These are phyloP conservation scores for Tolypocladium inflatum DNA, from an alignment of 2,329 filamentous ascomycete species.

Conservation along the genomic window DNA sequence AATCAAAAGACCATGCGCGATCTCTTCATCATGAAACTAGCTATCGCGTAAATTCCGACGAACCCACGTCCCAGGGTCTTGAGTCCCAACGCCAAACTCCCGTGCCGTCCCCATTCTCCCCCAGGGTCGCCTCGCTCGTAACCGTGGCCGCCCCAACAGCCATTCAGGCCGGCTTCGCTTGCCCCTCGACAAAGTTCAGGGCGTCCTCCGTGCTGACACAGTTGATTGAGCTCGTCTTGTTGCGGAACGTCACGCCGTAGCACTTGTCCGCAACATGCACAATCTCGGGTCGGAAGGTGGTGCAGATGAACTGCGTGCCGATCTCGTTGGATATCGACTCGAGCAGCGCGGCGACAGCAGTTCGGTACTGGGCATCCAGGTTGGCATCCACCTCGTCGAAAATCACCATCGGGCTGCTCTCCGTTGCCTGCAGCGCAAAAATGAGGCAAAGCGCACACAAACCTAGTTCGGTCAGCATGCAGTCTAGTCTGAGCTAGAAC, in stretches of 20 bases:
- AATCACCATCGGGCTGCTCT: conserved; percentile 96
- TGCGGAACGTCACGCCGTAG: conserved; percentile 88
- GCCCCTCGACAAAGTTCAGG: conserved; percentile 87
- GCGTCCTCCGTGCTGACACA: conserved; percentile 83
- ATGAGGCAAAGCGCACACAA: conserved; percentile 94
- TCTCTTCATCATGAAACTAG: neutral
- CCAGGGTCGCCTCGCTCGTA: neutral
- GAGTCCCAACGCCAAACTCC: conserved; percentile 1
- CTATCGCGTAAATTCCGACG: neutral
- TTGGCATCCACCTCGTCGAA: conserved; percentile 99
- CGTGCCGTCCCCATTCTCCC: neutral
- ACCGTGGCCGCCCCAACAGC: conserved; percentile 4
- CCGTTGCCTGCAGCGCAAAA: conserved; percentile 96
- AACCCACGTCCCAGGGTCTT: neutral
- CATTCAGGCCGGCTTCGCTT: conserved; percentile 31
- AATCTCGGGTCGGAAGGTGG: conserved; percentile 96
- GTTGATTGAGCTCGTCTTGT: conserved; percentile 91
- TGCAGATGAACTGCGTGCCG: conserved; percentile 86
- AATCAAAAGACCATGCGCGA: neutral
- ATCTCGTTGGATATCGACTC: conserved; percentile 63
- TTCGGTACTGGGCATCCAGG: conserved; percentile 93
- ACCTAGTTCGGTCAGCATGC: conserved; percentile 40
- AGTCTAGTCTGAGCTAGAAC: neutral
- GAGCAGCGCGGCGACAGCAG: conserved; percentile 84
- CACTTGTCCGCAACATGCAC: conserved; percentile 92